Conservation (phyloP, 148 eudicot species). For the Chenopodium quinoa region DNA sequence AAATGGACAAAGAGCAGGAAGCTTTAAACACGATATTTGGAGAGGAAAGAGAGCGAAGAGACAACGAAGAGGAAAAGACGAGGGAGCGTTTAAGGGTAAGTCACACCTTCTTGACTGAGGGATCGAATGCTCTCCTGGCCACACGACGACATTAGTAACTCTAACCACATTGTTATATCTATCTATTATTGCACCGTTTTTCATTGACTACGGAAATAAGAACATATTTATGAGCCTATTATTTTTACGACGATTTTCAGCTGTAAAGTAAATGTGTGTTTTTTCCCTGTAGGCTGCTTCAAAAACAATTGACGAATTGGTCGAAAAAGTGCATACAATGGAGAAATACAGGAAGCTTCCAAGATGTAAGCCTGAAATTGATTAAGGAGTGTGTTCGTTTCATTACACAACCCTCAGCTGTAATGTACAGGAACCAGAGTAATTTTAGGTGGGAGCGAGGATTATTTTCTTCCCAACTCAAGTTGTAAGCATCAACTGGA, state of each 20-base stretch:
- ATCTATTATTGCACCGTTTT: neutral
- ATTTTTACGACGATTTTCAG: neutral
- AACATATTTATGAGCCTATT: neutral
- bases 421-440: neutral
- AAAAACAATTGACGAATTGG: slow-evolving; percentile 39
- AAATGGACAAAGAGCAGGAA: slow-evolving; percentile 47
- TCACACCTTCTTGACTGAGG: neutral
- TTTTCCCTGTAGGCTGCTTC: slow-evolving; percentile 41
- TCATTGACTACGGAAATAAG: neutral
- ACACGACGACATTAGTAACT: too few relatives aligned
- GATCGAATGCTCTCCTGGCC: too few relatives aligned
- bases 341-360: slow-evolving; percentile 17
- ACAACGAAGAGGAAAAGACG: slow-evolving; percentile 45
- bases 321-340: slow-evolving; percentile 30
- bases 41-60: slow-evolving; percentile 55
- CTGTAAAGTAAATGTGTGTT: neutral
- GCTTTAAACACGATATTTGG: slow-evolving; percentile 39
- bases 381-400: neutral
- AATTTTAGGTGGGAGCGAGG: neutral
- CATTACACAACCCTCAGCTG: neutral
- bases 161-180: too few relatives aligned
- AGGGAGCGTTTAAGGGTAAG: slow-evolving; percentile 41
- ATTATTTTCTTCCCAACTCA: neutral
- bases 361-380: slow-evolving; percentile 21
- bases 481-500: neutral